Conservation (phyloP, 2,329 filamentous ascomycete species). For the Colletotrichum cuscutae region DNA sequence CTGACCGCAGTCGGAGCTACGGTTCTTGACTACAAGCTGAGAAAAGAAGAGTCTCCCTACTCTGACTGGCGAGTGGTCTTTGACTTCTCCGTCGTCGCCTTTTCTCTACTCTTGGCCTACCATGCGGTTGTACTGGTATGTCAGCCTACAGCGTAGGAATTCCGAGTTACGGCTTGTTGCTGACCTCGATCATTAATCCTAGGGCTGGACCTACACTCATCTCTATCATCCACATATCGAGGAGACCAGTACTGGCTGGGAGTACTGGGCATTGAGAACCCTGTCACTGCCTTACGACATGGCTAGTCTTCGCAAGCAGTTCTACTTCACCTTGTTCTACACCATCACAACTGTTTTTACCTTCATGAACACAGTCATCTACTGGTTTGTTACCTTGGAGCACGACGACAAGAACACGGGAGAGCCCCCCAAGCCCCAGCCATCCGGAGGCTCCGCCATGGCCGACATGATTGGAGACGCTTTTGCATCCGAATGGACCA, state of each 20-base stretch:
- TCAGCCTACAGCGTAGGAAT: constrained; percentile 13
- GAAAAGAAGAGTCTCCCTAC: constrained; percentile 48
- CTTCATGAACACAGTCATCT: constrained; percentile 62
- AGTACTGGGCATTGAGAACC: constrained; percentile 48
- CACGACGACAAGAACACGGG: constrained; percentile 38
- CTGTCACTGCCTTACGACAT: constrained; percentile 59
- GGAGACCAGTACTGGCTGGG: constrained; percentile 47
- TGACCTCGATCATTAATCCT: background rate
- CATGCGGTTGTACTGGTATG: constrained; percentile 59
- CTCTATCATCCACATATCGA: constrained; percentile 57
- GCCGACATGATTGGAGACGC: constrained; percentile 2
- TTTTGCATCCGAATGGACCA: constrained; percentile 38
- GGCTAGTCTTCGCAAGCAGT: constrained; percentile 52
- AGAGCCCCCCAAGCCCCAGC: constrained; percentile 27
- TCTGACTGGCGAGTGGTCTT: constrained; percentile 56
- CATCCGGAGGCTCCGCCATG: constrained; percentile 16
- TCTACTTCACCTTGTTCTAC: constrained; percentile 63
- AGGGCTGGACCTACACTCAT: constrained; percentile 65
- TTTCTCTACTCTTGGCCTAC: constrained; percentile 55
- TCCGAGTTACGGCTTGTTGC: background rate
- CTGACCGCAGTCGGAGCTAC: constrained; percentile 53
- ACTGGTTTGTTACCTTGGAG: constrained; percentile 56
- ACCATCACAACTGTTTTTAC: constrained; percentile 56
- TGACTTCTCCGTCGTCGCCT: constrained; percentile 60
- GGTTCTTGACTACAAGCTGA: constrained; percentile 57